Percentiles rank a stretch among this genome's conserved stretches.
These are phyloP conservation scores for Suillus cothurnatus DNA, from an alignment of 768 basidiomycete species.

Conservation along the genomic window DNA sequence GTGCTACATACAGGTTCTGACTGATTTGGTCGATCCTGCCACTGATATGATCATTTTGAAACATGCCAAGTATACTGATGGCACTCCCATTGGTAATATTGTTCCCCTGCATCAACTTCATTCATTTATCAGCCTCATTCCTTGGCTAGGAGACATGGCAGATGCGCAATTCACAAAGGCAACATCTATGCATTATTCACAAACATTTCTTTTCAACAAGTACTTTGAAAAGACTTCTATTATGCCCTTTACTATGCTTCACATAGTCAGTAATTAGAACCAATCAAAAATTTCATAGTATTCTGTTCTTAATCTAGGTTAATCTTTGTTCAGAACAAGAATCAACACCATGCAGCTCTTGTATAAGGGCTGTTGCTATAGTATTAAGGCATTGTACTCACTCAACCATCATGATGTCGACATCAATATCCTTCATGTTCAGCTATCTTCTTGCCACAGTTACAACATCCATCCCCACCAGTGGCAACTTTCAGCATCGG, in stretches of 20 bases:
- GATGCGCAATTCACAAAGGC: constrained; percentile 22
- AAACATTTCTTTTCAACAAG: constrained; percentile 33
- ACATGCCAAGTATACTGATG: constrained; percentile 16
- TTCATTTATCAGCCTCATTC: constrained; percentile 28
- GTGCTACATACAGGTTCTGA: background rate
- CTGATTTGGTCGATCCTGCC: background rate
- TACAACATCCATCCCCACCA: background rate
- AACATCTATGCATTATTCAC: constrained; percentile 24
- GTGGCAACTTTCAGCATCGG: background rate
- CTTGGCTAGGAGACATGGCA: constrained; percentile 30
- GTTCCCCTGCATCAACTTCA: constrained; percentile 26
- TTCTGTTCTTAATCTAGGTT: too few relatives aligned
- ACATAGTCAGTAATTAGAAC: background rate
- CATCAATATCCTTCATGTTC: too few relatives aligned
- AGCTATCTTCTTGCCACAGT: background rate
- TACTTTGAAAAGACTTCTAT: constrained; percentile 36
- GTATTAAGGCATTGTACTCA: too few relatives aligned
- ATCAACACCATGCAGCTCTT: too few relatives aligned
- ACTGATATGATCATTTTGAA: constrained; percentile 28
- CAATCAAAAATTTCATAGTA: too few relatives aligned
- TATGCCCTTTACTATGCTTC: constrained; percentile 6
- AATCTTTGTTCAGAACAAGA: too few relatives aligned
- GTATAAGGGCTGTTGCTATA: too few relatives aligned
- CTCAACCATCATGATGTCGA: too few relatives aligned
- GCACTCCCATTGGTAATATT: constrained; percentile 27